Evolutionary conservation across 2,329 filamentous ascomycete genomes (phyloP).

Genomic region (Alternaria arborescens): DNA sequence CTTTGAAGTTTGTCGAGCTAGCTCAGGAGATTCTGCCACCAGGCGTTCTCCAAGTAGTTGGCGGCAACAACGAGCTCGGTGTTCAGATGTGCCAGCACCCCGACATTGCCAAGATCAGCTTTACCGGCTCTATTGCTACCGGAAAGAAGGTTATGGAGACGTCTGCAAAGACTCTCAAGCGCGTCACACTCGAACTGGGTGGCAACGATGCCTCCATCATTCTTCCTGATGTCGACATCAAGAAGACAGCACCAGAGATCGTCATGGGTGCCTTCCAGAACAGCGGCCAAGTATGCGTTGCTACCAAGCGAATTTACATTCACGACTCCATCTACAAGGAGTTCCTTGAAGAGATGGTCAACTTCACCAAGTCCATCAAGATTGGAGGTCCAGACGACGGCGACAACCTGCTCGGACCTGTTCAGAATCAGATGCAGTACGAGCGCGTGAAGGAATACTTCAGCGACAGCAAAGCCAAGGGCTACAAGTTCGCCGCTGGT

Average conservation of each 20-base stretch:
- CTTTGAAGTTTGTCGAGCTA: constrained; percentile 68
- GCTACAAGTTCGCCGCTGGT: constrained; percentile 64
- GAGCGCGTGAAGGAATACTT: constrained; percentile 67
- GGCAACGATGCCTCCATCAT: constrained; percentile 71
- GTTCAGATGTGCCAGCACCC: constrained; percentile 67
- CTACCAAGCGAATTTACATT: constrained; percentile 50
- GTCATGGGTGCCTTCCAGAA: constrained; percentile 64
- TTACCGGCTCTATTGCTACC: constrained; percentile 68
- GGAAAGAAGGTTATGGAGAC: constrained; percentile 69
- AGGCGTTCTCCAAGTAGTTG: constrained; percentile 69
- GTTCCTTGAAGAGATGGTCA: constrained; percentile 53
- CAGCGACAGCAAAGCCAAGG: constrained; percentile 63
- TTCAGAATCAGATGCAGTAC: constrained; percentile 73
- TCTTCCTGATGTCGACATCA: constrained; percentile 65
- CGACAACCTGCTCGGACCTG: constrained; percentile 63
- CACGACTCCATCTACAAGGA: constrained; percentile 51
- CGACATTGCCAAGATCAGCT: constrained; percentile 68
- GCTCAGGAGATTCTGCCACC: constrained; percentile 66
- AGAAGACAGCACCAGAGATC: constrained; percentile 59
- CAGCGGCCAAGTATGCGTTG: constrained; percentile 60
- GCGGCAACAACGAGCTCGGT: constrained; percentile 68
- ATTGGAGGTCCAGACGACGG: constrained; percentile 52
- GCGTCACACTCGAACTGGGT: constrained; percentile 68
- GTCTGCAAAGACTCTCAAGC: constrained; percentile 66
- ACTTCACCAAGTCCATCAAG: constrained; percentile 56